These are phyloP conservation scores for Ophiostoma populinum DNA, from an alignment of 2,329 filamentous ascomycete species.

Conservation along the genomic window DNA sequence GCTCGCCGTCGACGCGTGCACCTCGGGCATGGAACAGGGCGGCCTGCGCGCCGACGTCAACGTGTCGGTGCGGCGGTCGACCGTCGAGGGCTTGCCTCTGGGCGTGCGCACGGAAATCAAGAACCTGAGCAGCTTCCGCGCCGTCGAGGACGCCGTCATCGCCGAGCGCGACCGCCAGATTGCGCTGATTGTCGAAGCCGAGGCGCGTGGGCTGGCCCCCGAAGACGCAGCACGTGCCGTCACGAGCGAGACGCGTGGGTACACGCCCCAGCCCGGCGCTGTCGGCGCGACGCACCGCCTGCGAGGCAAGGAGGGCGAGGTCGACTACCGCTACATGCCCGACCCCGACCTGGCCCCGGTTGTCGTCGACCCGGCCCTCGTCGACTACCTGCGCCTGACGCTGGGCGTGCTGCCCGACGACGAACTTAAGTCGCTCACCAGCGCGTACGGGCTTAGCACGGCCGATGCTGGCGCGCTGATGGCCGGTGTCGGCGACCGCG, in stretches of 20 bases:
- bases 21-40: slow-evolving; percentile 82
- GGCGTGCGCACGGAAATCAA: slow-evolving; percentile 94
- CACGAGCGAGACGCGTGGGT: slow-evolving; percentile 73
- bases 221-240: slow-evolving; percentile 29
- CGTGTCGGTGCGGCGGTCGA: slow-evolving; percentile 48
- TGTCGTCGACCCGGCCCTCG: slow-evolving; percentile 52
- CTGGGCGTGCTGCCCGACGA: slow-evolving; percentile 59
- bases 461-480: slow-evolving; percentile 76
- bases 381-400: slow-evolving; percentile 42
- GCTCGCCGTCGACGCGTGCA: slow-evolving; percentile 66
- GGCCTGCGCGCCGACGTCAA: slow-evolving; percentile 90
- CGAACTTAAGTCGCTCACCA: slow-evolving; percentile 43
- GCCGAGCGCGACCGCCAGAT: slow-evolving; percentile 87
- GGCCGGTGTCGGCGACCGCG: slow-evolving; percentile 59
- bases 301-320: slow-evolving; percentile 86
- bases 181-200: slow-evolving; percentile 59
- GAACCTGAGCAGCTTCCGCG: slow-evolving; percentile 87
- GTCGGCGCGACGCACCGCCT: slow-evolving; percentile 65
- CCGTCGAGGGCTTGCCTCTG: slow-evolving; percentile 22
- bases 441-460: slow-evolving; percentile 48
- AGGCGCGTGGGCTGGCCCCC: slow-evolving; percentile 40
- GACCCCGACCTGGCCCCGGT: slow-evolving; percentile 80
- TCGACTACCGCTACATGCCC: slow-evolving; percentile 97
- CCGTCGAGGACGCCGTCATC: slow-evolving; percentile 84
- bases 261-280: slow-evolving; percentile 48